Base-by-base conservation (phyloP, 2,329 filamentous ascomycete species). In the Albophoma yamanashiensis region DNA sequence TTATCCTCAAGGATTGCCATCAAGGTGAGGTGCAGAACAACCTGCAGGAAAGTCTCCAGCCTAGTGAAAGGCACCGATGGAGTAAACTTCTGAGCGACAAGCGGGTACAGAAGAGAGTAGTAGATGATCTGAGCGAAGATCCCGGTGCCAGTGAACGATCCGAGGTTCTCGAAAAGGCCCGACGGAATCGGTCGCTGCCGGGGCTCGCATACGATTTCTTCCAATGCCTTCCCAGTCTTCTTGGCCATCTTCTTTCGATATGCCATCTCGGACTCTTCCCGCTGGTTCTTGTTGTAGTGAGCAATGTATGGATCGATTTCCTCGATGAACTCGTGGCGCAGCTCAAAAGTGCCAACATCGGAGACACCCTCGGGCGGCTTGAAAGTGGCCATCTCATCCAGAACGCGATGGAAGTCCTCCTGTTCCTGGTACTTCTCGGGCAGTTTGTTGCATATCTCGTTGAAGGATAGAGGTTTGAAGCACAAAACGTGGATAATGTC, bases 241-340 rank as follows among this genome's bases (percentile, higher is more conserved):
- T 92, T 92, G 14, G 92, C 90, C 78, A 94, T 86, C 79, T 90
- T 89, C 68, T 89, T 88, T 67, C 89, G 91, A 76, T 94, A 97
- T 3, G 92, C 89, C 65, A 84, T 87, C 73, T 99, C 94, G 0
- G 93, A 91, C 72, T 99, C 94, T 70, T 99, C 94, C 57, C 94
- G 85, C 72, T 97, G 93, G 68, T 99, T 99, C 70, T 96, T 96
- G 68, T 87, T 95, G 73, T 96, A 99, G 70, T 97, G 92, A 8
- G 92, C 89, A 68, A 92, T 94, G 71, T 97, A 99, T 0, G 95
- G 94, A 71, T 99, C 95, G 57, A 99, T 86, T 55, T 95, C 83
- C 66, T 93, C 89, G 45, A 97, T 82, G 67, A 88, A 94, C 62
- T 96, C 85, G 5, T 89, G 85, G 70, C 92, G 94, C 58, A 99